Evolutionary conservation across 495 filamentous ascomycete species (phyloP).

Genomic region (Umbilicaria muhlenbergii): DNA sequence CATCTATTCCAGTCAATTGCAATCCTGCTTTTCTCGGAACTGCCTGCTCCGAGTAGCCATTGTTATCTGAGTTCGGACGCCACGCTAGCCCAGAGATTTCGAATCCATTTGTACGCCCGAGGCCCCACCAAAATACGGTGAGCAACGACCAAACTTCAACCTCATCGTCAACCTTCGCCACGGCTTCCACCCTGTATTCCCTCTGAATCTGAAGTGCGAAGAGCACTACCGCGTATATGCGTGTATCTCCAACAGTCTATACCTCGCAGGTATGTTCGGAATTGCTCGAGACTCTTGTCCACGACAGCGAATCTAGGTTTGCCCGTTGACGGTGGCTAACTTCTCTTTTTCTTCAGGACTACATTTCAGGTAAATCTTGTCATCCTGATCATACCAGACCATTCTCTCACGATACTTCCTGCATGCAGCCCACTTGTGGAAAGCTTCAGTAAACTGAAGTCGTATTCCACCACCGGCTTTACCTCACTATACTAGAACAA

Average conservation of each 20-base stretch:
- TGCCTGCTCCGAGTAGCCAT: too few species aligned
- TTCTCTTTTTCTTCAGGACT: slow-evolving; percentile 44
- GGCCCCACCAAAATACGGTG: neutral
- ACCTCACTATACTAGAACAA: slow-evolving; percentile 12
- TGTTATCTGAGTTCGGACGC: too few species aligned
- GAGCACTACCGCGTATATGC: slow-evolving; percentile 64
- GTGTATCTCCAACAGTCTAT: slow-evolving; percentile 81
- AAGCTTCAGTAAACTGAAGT: slow-evolving; percentile 67
- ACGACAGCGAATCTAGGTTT: slow-evolving; percentile 8
- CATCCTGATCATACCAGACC: slow-evolving; percentile 11
- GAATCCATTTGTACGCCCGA: too few species aligned
- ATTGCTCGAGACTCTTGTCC: neutral
- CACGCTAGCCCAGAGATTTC: too few species aligned
- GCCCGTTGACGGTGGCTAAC: slow-evolving; percentile 12
- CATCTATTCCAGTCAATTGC: too few species aligned
- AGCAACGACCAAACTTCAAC: neutral
- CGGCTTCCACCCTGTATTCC: too few species aligned
- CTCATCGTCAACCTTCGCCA: neutral
- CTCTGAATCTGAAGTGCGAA: slow-evolving; percentile 1
- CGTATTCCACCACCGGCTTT: slow-evolving; percentile 10
- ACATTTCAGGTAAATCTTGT: slow-evolving; percentile 65
- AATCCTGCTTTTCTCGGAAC: too few species aligned
- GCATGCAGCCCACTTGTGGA: slow-evolving; percentile 86
- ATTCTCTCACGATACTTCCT: slow-evolving; percentile 20
- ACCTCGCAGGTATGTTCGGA: slow-evolving; percentile 75